Base-by-base conservation (phyloP, 1,284 basidiomycete genomes). In the Ustilago xerochloae region DNA sequence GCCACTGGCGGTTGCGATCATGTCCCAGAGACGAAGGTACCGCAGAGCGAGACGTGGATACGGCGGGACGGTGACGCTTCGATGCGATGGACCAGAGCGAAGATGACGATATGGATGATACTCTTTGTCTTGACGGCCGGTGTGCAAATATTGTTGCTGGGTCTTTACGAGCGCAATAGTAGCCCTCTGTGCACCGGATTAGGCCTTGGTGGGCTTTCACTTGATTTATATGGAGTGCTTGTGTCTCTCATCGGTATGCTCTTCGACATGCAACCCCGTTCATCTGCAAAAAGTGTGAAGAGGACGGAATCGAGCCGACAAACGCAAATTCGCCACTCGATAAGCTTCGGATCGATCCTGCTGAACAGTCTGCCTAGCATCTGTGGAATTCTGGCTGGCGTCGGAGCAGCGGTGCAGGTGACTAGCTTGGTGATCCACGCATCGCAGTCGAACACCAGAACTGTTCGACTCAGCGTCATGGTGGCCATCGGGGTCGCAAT, bases 181-280 rank as follows among this genome's bases (percentile, higher is more conserved):
- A 35, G 26, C 13, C 7, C 22, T 5, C 22, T 39, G 6, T 49
- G 41, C 9, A 30, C 39, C 3, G 47, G 36, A 1, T 12, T 72
- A 16, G 32, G 43, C 16, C 46, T 43, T 30, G 45, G 60, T n/a
- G 63, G 58, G 1, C 43, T 75, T 10, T 45, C 35, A 3, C 48
- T 75, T 35, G 52, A 64, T 20, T 41, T 75, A 1, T 75, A 58
- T 24, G 60, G 53, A 3, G 56, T 53, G 9, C 15, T 72, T 15
- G 20, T 64, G 8, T 28, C 69, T 4, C 9, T 33, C 5, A 22
- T 51, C 6, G 46, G 46, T 12, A 28, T 75, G 32, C 49, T 72
- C 6, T 13, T 46, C n/a, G 26, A n/a, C 20, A 53, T 30, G 46
- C 15, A 13, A n/a, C 28, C 9, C 16, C n/a, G 28, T 6, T 12